Conservation (phyloP, 805 yeast species). For the Lachancea sp. region DNA sequence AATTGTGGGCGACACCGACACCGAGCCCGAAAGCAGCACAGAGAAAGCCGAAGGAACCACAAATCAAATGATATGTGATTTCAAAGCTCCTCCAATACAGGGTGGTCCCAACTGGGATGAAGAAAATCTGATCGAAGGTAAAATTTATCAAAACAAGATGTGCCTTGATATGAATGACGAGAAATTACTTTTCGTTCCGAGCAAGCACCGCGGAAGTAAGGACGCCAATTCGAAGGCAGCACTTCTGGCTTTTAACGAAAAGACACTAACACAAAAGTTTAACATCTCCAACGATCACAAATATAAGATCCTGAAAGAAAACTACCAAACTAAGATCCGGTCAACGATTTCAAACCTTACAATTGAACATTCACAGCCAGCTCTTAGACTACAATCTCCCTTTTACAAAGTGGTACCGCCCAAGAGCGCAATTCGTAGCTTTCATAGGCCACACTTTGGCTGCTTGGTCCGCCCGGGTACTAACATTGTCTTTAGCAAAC, state of each 20-base stretch:
- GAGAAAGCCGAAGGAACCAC: background rate
- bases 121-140: slow-evolving; percentile 71
- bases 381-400: slow-evolving; percentile 80
- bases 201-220: slow-evolving; percentile 9
- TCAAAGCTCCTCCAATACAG: background rate
- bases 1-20: slow-evolving; percentile 44
- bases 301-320: slow-evolving; percentile 74
- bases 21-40: background rate
- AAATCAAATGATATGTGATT: background rate
- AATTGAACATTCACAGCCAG: slow-evolving; percentile 89
- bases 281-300: slow-evolving; percentile 84
- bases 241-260: slow-evolving; percentile 45
- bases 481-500: slow-evolving; percentile 63
- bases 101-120: slow-evolving; percentile 37
- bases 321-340: slow-evolving; percentile 86
- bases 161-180: slow-evolving; percentile 84
- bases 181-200: slow-evolving; percentile 53
- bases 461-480: slow-evolving; percentile 66
- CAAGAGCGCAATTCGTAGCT: slow-evolving; percentile 61
- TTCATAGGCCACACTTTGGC: slow-evolving; percentile 71
- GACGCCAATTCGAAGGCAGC: slow-evolving; percentile 24
- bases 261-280: slow-evolving; percentile 52
- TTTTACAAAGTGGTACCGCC: slow-evolving; percentile 74
- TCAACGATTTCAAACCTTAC: slow-evolving; percentile 85
- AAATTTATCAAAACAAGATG: slow-evolving; percentile 27